A percentile compares a stretch with the other conserved stretches of the same genome.
phyloP scores from a whole-genome alignment of 768 basidiomycete genomes.

The Kwoniella sp. region DNA sequence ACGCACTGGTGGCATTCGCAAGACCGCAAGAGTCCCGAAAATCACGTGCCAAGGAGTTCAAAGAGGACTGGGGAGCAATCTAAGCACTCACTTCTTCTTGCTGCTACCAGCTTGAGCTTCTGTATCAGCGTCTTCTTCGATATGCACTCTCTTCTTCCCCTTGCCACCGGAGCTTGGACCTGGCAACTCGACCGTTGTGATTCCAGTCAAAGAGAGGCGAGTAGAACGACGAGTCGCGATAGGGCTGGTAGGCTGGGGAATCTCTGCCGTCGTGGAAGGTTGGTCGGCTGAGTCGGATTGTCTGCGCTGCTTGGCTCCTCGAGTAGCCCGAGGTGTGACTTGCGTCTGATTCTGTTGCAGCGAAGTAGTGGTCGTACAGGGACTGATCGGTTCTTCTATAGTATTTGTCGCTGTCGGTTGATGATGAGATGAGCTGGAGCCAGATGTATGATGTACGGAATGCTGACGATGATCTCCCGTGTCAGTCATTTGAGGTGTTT shows the following conservation, averaged over 20 bases:
- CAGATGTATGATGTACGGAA: constrained; percentile 8
- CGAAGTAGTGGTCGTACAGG: not conserved
- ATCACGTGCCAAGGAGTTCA: not conserved
- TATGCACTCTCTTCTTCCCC: constrained; percentile 32
- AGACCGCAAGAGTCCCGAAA: no score
- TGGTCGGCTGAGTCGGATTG: not conserved
- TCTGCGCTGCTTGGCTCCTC: constrained; percentile 16
- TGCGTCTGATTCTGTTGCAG: not conserved
- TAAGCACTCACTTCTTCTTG: constrained; percentile 27
- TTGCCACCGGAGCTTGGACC: constrained; percentile 26
- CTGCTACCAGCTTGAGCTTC: constrained; percentile 12
- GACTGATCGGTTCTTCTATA: constrained; percentile 10
- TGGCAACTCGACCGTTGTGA: constrained; percentile 7
- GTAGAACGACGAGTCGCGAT: constrained; percentile 32
- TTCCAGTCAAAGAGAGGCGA: constrained; percentile 23
- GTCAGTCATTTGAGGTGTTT: constrained; percentile 19
- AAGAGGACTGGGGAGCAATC: not conserved
- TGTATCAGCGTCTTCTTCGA: constrained; percentile 17
- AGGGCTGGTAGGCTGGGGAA: not conserved
- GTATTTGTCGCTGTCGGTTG: not conserved
- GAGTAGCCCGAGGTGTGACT: constrained; percentile 5
- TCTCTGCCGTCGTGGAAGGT: not conserved
- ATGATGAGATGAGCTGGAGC: constrained; percentile 5
- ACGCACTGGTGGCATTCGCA: no score
- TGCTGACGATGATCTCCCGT: constrained; percentile 5